Percentiles rank a stretch among this genome's conserved stretches.
Conservation (phyloP, 495 filamentous ascomycete species). For the Penicillium pancosmium region DNA sequence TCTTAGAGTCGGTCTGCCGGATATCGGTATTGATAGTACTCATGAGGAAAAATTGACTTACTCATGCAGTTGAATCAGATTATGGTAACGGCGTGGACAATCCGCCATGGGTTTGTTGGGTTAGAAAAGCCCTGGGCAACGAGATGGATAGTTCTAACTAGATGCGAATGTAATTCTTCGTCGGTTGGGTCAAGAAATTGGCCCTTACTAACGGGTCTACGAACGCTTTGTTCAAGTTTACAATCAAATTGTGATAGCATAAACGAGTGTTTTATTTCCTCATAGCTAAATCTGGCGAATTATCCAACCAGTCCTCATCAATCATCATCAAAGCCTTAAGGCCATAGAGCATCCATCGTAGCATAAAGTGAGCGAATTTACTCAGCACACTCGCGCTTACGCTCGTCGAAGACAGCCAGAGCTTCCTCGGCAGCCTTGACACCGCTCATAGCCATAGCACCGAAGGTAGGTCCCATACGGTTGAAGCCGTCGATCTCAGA, state of each 20-base stretch:
- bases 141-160: no score
- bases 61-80: no score
- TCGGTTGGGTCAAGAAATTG: no score
- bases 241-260: constrained; percentile 9
- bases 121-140: no score
- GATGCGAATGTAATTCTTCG: no score
- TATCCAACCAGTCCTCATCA: constrained; percentile 12
- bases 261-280: constrained; percentile 30
- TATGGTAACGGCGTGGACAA: no score
- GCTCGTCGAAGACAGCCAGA: constrained; percentile 71
- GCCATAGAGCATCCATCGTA: not conserved
- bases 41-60: no score
- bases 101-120: no score
- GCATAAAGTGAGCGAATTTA: constrained; percentile 17
- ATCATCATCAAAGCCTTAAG: constrained; percentile 12
- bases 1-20: no score
- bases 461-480: constrained; percentile 80
- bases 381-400: constrained; percentile 65
- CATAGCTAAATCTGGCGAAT: constrained; percentile 11
- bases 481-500: constrained; percentile 89
- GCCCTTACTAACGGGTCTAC: no score
- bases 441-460: constrained; percentile 81
- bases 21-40: no score
- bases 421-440: constrained; percentile 90
- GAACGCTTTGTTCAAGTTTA: not conserved